Conservation (phyloP, 805 yeast species). For the Cyberlindnera veronae region DNA sequence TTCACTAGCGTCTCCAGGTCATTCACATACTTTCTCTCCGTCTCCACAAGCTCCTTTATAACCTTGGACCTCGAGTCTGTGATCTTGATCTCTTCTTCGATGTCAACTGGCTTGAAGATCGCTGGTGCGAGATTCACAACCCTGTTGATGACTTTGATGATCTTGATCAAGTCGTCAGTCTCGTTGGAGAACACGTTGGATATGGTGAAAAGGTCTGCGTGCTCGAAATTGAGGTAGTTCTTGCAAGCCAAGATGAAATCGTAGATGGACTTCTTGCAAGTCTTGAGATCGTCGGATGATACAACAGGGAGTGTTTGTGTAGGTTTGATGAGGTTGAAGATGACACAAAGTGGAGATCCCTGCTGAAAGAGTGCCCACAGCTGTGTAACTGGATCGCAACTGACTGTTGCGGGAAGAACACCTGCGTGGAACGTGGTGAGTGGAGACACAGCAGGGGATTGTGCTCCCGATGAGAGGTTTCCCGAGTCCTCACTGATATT, state of each 20-base stretch:
- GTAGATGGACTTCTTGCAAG: constrained; percentile 85
- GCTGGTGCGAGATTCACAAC: constrained; percentile 54
- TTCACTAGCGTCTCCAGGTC: constrained; percentile 73
- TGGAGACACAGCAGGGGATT: constrained; percentile 23
- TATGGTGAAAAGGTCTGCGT: constrained; percentile 82
- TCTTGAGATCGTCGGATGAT: constrained; percentile 74
- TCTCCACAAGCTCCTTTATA: constrained; percentile 77
- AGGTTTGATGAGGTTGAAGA: constrained; percentile 70
- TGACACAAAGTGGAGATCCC: constrained; percentile 86
- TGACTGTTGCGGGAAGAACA: constrained; percentile 65
- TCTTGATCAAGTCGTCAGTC: constrained; percentile 72
- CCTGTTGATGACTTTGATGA: constrained; percentile 65
- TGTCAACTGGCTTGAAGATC: constrained; percentile 33
- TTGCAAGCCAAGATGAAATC: constrained; percentile 87
- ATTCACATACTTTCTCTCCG: constrained; percentile 90
- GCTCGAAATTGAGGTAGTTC: constrained; percentile 65
- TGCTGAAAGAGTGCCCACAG: constrained; percentile 85
- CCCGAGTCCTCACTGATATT: constrained; percentile 33
- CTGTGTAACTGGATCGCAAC: constrained; percentile 90
- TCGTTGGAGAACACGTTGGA: constrained; percentile 84
- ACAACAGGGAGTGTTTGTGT: constrained; percentile 57
- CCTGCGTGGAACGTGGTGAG: constrained; percentile 69
- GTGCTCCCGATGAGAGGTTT: constrained; percentile 25
- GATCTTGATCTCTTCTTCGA: constrained; percentile 27
- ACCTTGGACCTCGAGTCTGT: constrained; percentile 70